Conservation (phyloP, 345 rosid species). For the Eucalyptus regnans region DNA sequence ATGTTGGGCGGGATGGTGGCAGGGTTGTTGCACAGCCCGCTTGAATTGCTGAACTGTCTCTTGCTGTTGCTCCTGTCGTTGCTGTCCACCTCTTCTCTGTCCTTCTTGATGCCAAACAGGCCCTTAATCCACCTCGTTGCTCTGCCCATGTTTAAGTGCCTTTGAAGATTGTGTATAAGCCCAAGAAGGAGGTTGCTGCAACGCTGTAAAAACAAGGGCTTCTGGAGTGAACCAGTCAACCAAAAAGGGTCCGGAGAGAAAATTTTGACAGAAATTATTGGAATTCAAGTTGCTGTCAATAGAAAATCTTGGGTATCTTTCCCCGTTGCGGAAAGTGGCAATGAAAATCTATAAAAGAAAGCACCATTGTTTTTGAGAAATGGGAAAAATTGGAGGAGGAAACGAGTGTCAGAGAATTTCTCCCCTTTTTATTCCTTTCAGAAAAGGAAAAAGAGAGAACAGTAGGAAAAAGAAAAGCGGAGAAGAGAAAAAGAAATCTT, state of each 20-base stretch:
- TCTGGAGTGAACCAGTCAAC: neutral
- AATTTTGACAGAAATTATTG: neutral
- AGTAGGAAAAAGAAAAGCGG: neutral
- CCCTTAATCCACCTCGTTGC: conserved; percentile 77
- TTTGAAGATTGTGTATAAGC: neutral
- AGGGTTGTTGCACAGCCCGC: conserved; percentile 14
- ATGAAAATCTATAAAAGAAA: neutral
- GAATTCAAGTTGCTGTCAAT: neutral
- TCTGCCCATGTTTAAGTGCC: conserved; percentile 37
- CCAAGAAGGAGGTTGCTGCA: neutral
- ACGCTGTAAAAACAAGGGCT: neutral
- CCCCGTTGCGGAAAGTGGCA: conserved; percentile 11
- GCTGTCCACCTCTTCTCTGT: conserved; percentile 2
- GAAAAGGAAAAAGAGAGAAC: neutral
- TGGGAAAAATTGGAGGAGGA: neutral
- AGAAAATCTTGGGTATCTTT: neutral
- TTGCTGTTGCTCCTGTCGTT: conserved; percentile 14
- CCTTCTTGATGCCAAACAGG: conserved; percentile 55
- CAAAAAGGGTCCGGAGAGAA: neutral
- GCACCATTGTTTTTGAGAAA: neutral
- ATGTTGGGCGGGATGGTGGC: conserved; percentile 24
- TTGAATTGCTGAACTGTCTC: conserved; percentile 7
- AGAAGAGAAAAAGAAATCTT: neutral
- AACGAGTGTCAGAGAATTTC: neutral
- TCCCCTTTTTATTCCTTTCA: neutral